Evolutionary conservation across 169 alveolate genomes (phyloP).

Genomic region (Prorocentrum cordatum): DNA sequence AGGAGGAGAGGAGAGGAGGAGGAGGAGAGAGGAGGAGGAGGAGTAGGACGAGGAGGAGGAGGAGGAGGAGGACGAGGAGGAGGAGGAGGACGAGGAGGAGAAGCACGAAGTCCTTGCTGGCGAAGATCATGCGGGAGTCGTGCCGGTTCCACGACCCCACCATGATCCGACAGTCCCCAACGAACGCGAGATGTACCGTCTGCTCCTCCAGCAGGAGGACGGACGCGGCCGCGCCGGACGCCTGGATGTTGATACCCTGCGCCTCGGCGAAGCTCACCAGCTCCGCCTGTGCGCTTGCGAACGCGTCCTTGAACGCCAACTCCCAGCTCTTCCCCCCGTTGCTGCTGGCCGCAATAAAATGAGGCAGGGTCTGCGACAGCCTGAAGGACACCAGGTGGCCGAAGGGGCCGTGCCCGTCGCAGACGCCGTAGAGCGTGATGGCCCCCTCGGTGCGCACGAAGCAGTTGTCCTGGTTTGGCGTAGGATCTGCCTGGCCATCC

Average conservation of each 20-base stretch:
- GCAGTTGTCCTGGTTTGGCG: slow-evolving; percentile 47
- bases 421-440: slow-evolving; percentile 38
- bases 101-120: no score
- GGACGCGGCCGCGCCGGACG: slow-evolving; percentile 45
- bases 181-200: slow-evolving; percentile 42
- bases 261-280: no score
- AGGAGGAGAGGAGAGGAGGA: no score
- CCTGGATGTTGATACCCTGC: slow-evolving; percentile 57
- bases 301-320: slow-evolving; percentile 17
- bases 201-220: slow-evolving; percentile 48
- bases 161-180: slow-evolving; percentile 44
- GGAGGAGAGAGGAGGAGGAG: no score
- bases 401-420: slow-evolving; percentile 70
- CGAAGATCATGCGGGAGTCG: slow-evolving; percentile 55
- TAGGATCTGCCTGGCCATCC: background rate
- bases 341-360: background rate
- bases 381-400: slow-evolving; percentile 69
- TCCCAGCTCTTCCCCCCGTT: slow-evolving; percentile 44
- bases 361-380: slow-evolving; percentile 54
- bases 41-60: no score
- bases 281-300: slow-evolving; percentile 8
- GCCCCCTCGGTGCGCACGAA: slow-evolving; percentile 31
- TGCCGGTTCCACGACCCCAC: slow-evolving; percentile 58
- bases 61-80: no score
- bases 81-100: no score